A percentile compares a stretch with the other conserved stretches of the same genome.
Evolutionary conservation across 768 basidiomycete genomes (phyloP).

Genomic region (Mycena vulgaris): DNA sequence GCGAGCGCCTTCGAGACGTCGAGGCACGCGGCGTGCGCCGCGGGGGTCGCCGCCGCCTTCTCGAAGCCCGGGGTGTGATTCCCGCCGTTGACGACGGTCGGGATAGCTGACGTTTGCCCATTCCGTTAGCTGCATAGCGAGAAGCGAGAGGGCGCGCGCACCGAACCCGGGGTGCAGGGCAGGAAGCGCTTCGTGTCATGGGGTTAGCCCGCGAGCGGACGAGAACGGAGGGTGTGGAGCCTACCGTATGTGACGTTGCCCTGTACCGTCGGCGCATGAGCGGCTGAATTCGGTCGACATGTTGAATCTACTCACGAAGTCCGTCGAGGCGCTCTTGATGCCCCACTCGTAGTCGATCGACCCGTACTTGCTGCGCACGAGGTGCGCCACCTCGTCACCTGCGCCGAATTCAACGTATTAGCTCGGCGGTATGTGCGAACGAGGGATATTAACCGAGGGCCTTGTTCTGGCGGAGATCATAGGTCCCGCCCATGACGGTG

Average conservation of each 20-base stretch:
- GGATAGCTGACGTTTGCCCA: constrained; percentile 80
- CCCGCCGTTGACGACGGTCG: constrained; percentile 78
- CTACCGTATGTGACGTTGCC: constrained; percentile 84
- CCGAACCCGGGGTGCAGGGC: constrained; percentile 80
- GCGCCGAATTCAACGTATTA: too few species aligned
- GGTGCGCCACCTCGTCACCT: constrained; percentile 78
- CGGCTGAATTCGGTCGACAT: neutral
- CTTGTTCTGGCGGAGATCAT: constrained; percentile 79
- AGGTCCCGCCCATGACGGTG: constrained; percentile 50
- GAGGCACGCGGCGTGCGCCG: constrained; percentile 77
- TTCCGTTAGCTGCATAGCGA: neutral
- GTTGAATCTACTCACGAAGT: constrained; percentile 74
- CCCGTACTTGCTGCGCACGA: constrained; percentile 74
- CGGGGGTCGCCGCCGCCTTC: constrained; percentile 70
- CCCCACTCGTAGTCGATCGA: constrained; percentile 77
- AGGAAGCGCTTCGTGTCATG: neutral
- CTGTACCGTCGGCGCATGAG: constrained; percentile 50
- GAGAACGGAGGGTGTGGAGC: neutral
- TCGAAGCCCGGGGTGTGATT: constrained; percentile 84
- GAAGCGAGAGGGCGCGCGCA: constrained; percentile 40
- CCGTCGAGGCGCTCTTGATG: constrained; percentile 81
- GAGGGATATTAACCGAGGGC: constrained; percentile 62
- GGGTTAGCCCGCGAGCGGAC: neutral
- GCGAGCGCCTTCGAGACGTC: constrained; percentile 82
- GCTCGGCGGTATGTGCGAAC: neutral